A percentile compares a stretch with the other conserved stretches of the same genome.
Conservation (phyloP, 148 eudicot genomes). For the Chenopodium album region DNA sequence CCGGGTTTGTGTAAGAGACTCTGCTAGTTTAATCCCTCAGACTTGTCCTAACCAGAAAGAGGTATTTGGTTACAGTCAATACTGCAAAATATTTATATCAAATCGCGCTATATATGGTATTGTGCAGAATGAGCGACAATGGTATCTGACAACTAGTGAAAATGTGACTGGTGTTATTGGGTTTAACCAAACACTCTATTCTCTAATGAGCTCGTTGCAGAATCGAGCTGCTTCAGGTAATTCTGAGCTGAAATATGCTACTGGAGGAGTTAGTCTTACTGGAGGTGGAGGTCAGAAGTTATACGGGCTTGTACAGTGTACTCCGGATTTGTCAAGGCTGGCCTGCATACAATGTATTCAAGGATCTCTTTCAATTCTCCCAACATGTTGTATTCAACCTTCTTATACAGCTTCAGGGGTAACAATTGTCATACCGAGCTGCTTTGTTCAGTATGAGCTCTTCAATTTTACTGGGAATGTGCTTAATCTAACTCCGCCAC, state of each 20-base stretch:
- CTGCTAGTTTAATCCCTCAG: background rate
- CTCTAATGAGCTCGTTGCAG: constrained; percentile 7
- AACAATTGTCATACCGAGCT: constrained; percentile 19
- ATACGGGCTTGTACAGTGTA: constrained; percentile 31
- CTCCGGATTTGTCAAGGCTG: constrained; percentile 25
- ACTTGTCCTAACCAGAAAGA: constrained; percentile 17
- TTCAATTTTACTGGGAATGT: constrained; percentile 18
- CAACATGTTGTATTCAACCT: constrained; percentile 9
- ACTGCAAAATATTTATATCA: constrained; percentile 23
- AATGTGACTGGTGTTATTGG: background rate
- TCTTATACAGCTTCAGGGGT: constrained; percentile 12
- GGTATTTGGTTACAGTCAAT: constrained; percentile 24
- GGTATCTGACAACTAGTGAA: background rate
- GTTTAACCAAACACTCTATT: constrained; percentile 16
- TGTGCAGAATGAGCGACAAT: background rate
- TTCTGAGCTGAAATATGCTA: constrained; percentile 22
- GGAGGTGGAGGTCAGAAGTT: constrained; percentile 7
- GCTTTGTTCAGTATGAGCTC: constrained; percentile 26
- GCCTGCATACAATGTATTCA: constrained; percentile 23
- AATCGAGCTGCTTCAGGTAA: constrained; percentile 21
- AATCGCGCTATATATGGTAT: constrained; percentile 16
- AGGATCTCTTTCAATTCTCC: background rate
- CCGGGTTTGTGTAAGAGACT: constrained; percentile 13
- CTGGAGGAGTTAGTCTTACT: constrained; percentile 19
- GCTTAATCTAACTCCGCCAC: constrained; percentile 3